phyloP scores from a whole-genome alignment of 148 eudicot species.

The Polygonum maritimum region DNA sequence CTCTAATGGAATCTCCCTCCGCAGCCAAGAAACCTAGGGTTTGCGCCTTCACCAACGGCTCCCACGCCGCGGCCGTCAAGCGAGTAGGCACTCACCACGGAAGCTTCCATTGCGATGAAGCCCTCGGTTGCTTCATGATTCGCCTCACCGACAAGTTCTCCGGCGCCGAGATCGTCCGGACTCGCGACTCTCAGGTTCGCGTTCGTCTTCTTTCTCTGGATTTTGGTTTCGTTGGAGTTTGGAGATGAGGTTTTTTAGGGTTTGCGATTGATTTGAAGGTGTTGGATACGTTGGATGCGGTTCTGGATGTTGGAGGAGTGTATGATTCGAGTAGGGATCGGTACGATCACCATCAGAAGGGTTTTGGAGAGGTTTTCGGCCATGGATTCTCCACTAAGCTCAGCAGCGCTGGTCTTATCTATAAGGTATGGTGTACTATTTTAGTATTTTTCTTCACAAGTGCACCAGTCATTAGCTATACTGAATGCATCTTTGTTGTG shows the following conservation, averaged over 20 bases:
- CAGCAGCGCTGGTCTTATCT: slow-evolving; percentile 48
- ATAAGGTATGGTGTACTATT: slow-evolving; percentile 23
- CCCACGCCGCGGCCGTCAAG: slow-evolving; percentile 25
- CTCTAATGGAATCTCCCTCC: slow-evolving; percentile 23
- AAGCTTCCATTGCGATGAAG: slow-evolving; percentile 93
- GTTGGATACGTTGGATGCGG: slow-evolving; percentile 73
- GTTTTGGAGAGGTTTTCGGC: slow-evolving; percentile 79
- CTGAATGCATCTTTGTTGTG: neutral
- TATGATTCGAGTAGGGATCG: slow-evolving; percentile 63
- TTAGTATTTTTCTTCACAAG: neutral
- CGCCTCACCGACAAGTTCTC: slow-evolving; percentile 57
- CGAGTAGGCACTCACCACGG: slow-evolving; percentile 88
- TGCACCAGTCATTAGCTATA: neutral
- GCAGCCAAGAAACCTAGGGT: slow-evolving; percentile 25
- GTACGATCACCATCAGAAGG: slow-evolving; percentile 94
- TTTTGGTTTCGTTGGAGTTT: neutral
- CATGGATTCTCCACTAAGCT: slow-evolving; percentile 55
- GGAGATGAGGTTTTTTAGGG: neutral
- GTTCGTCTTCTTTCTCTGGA: neutral
- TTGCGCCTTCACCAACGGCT: slow-evolving; percentile 32
- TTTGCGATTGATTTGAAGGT: slow-evolving; percentile 36
- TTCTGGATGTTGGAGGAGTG: slow-evolving; percentile 93
- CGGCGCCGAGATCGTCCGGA: slow-evolving; percentile 53
- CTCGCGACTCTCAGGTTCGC: slow-evolving; percentile 64
- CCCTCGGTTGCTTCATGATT: slow-evolving; percentile 90